phyloP scores from a whole-genome alignment of 2,329 filamentous ascomycete genomes.

The Didymella arachidicola region DNA sequence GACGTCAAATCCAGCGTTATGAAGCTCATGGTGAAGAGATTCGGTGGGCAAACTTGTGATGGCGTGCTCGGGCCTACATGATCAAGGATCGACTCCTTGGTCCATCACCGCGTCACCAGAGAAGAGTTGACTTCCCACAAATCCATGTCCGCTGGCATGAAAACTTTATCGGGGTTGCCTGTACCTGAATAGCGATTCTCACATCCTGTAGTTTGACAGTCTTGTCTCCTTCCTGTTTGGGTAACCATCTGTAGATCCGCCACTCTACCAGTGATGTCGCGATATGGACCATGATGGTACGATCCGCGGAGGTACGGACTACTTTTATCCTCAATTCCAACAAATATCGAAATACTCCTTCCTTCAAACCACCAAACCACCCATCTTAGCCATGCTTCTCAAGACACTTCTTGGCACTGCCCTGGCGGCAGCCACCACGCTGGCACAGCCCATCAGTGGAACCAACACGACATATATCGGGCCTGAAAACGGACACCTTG shows the following conservation, averaged over 20 bases:
- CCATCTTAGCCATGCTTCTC: slow-evolving; percentile 20
- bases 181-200: not conserved
- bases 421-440: slow-evolving; percentile 13
- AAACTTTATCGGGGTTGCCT: not conserved
- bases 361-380: not conserved
- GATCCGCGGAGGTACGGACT: not conserved
- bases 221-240: slow-evolving; percentile 15
- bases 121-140: too few relatives aligned
- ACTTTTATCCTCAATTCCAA: not conserved
- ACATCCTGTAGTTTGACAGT: not conserved
- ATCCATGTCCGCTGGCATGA: not conserved
- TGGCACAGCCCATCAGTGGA: slow-evolving; percentile 24
- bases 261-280: slow-evolving; percentile 14
- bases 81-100: too few relatives aligned
- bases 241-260: slow-evolving; percentile 5
- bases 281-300: slow-evolving; percentile 13
- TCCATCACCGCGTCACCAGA: too few relatives aligned
- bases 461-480: slow-evolving; percentile 32
- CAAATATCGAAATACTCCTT: not conserved
- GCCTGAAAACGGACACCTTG: slow-evolving; percentile 34
- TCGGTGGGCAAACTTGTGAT: too few relatives aligned
- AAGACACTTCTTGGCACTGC: slow-evolving; percentile 10
- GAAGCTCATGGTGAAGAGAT: too few relatives aligned
- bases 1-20: too few relatives aligned
- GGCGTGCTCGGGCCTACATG: too few relatives aligned